phyloP scores from a whole-genome alignment of 148 eudicot species.

The Fagopyrum homotropicum region DNA sequence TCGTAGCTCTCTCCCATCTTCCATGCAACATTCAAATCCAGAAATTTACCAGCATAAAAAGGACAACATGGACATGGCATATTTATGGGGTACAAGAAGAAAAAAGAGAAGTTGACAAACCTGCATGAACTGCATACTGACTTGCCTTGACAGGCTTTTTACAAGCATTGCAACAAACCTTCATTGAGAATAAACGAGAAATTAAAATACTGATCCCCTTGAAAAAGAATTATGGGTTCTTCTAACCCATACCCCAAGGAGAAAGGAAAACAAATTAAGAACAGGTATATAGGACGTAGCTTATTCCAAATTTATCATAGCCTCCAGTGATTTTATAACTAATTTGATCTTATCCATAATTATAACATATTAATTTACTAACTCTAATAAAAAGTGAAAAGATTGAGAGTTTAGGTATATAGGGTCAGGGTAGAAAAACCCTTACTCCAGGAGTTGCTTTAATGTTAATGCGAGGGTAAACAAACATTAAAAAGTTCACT shows the following conservation, averaged over 20 bases:
- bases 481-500: not conserved
- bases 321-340: not conserved
- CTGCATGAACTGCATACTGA: conserved; percentile 75
- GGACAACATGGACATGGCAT: not conserved
- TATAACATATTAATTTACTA: not conserved
- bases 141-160: conserved; percentile 76
- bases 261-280: not conserved
- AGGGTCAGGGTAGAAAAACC: no score
- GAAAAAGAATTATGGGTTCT: not conserved
- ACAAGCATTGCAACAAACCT: conserved; percentile 79
- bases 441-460: not conserved
- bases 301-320: not conserved
- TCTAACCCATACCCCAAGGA: not conserved
- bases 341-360: not conserved
- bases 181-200: conserved; percentile 12
- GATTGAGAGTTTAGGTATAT: not conserved
- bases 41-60: not conserved
- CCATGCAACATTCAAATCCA: not conserved
- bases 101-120: conserved; percentile 21
- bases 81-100: not conserved
- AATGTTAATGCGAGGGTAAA: not conserved
- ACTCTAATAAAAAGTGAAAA: not conserved
- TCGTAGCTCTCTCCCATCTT: not conserved
- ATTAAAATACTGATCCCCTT: not conserved
- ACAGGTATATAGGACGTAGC: not conserved